Evolutionary conservation across 176 grass and related monocot species (phyloP).

Genomic region (Hsuehochloa calcarea): DNA sequence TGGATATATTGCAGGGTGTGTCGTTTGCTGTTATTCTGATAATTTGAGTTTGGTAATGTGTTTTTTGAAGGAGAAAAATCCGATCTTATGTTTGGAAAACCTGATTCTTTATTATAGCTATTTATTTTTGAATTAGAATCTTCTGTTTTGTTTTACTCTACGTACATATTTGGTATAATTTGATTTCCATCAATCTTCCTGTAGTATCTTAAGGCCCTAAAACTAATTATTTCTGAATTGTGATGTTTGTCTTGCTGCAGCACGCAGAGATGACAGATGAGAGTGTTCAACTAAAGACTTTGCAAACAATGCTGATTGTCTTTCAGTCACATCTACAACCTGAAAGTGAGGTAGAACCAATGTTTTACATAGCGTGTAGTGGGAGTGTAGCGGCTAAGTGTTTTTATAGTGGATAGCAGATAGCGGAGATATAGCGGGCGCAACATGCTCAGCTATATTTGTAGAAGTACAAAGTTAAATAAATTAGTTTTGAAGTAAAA

Average conservation of each 20-base stretch:
- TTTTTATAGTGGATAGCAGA: too few species aligned
- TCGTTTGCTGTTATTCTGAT: constrained; percentile 13
- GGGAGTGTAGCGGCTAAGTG: too few species aligned
- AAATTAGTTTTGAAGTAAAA: too few species aligned
- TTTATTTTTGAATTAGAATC: neutral
- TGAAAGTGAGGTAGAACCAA: constrained; percentile 75
- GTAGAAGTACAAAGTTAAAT: too few species aligned
- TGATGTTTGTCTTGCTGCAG: constrained; percentile 45
- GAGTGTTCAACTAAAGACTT: constrained; percentile 88
- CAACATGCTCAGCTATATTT: too few species aligned
- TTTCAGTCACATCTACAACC: constrained; percentile 92
- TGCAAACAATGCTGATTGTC: constrained; percentile 93
- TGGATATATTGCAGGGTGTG: neutral
- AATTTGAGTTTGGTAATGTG: neutral
- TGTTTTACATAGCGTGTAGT: too few species aligned
- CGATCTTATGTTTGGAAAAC: neutral
- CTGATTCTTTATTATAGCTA: neutral
- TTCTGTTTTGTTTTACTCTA: constrained; percentile 7
- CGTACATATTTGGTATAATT: neutral
- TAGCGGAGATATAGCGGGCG: too few species aligned
- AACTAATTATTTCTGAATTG: constrained; percentile 29
- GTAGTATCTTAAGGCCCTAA: constrained; percentile 7
- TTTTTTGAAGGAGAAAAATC: neutral
- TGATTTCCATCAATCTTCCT: neutral
- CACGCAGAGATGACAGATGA: constrained; percentile 94